Evolutionary conservation across 2,329 filamentous ascomycete species (phyloP).

Genomic region (Phialocephala subalpina): DNA sequence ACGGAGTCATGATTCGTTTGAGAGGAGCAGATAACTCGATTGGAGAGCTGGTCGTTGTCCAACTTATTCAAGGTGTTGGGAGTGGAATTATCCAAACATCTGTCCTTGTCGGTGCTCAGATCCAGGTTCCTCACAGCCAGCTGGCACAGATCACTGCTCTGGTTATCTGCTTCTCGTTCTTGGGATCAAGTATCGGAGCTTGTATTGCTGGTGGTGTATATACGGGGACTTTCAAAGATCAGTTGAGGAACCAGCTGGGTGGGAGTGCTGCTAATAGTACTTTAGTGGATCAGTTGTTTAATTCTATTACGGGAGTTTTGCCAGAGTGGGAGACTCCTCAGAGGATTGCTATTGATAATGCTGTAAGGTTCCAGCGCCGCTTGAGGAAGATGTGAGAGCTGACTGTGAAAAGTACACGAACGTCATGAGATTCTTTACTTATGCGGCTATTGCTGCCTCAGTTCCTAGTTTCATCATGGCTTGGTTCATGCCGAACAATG

Average conservation of each 20-base stretch:
- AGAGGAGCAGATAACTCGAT: slow-evolving; percentile 50
- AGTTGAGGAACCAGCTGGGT: slow-evolving; percentile 49
- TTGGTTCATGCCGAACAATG: slow-evolving; percentile 30
- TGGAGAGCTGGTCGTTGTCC: slow-evolving; percentile 56
- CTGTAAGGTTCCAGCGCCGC: slow-evolving; percentile 40
- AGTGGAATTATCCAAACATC: slow-evolving; percentile 54
- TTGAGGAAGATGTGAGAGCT: neutral
- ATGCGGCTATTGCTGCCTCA: slow-evolving; percentile 21
- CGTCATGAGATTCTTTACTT: slow-evolving; percentile 30
- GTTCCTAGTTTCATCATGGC: slow-evolving; percentile 23
- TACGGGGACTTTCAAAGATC: slow-evolving; percentile 52
- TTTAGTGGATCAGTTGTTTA: slow-evolving; percentile 49
- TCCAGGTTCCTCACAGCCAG: slow-evolving; percentile 53
- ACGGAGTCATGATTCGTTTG: slow-evolving; percentile 59
- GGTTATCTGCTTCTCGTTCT: slow-evolving; percentile 51
- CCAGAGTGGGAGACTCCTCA: slow-evolving; percentile 51
- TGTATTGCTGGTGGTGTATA: slow-evolving; percentile 59
- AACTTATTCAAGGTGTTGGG: slow-evolving; percentile 57
- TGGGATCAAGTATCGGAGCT: slow-evolving; percentile 49
- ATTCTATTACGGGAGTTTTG: slow-evolving; percentile 53
- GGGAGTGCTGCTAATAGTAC: slow-evolving; percentile 36
- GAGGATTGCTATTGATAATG: slow-evolving; percentile 50
- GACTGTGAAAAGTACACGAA: slow-evolving; percentile 21
- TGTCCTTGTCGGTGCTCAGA: slow-evolving; percentile 53
- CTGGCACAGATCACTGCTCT: slow-evolving; percentile 57